Evolutionary conservation across 2,329 filamentous ascomycete species (phyloP), one percentile per base, ranked within the genome.

Genomic region (Thielaviopsis cerberus): DNA sequence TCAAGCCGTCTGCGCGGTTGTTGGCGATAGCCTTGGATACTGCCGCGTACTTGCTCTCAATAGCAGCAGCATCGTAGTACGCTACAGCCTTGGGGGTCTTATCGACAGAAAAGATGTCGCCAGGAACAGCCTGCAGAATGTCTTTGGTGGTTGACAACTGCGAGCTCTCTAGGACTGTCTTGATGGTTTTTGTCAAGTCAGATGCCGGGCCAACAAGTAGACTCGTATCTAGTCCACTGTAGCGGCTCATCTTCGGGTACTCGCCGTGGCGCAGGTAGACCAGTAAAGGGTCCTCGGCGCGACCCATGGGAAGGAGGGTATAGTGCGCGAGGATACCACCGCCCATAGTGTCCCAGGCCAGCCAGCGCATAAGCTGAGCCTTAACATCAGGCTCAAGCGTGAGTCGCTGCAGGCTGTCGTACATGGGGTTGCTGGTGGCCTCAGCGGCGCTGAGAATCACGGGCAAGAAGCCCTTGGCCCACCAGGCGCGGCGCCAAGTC

Each of bases 401-500:
- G 59, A 80, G 69, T 34, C 69, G 69, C 68, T 89, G 83, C 57
- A 94, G 72, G 57, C 82, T 75, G 63, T 82, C 76, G 67, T 91
- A 95, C 22, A 86, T 71, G 0, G 86, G 86, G 66, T 95, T 92
- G 66, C 82, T 82, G 75, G 83, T 85, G 20, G 90, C 89, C 67
- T 97, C 91, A 1, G 79, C 81, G 17, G 81, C 78, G 55, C 86
- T 83, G 58, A 97, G 71, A 48, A 97, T 85, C 7, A 92, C 76
- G 0, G 92, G 91, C 62, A 77, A 82, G 71, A 97, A 96, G 11
- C 91, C 92, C 65, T 94, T 82, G 0, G 90, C 88, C 87, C 88
- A 97, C 89, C 91, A 97, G 2, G 91, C 90, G 52, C 88, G 80
- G 61, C 90, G 80, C 92, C 92, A 97, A 57, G 86, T 85, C 59